Conservation (phyloP, 768 basidiomycete species). For the Galerina sulciceps region DNA sequence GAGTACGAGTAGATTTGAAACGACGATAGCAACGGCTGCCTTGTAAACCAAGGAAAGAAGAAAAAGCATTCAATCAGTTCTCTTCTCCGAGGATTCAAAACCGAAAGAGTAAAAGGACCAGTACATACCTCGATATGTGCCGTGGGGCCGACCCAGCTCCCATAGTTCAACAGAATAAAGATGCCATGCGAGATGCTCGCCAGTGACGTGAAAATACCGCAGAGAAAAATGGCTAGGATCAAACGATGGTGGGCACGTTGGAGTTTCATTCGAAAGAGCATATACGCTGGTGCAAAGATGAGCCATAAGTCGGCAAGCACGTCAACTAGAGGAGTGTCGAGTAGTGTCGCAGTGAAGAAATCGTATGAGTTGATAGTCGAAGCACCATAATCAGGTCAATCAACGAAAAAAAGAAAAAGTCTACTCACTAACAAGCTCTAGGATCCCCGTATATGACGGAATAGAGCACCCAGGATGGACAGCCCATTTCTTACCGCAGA, state of each 20-base stretch:
- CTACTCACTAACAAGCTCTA: conserved; percentile 9
- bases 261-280: background rate
- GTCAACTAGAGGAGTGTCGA: background rate
- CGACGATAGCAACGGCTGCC: too few species aligned
- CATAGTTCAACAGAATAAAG: too few species aligned
- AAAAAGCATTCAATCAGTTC: too few species aligned
- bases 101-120: too few species aligned
- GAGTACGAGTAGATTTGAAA: too few species aligned
- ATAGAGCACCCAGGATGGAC: background rate
- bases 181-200: background rate
- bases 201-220: background rate
- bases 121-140: too few species aligned
- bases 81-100: too few species aligned
- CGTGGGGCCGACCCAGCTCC: too few species aligned
- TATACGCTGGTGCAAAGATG: background rate
- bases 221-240: background rate
- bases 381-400: too few species aligned
- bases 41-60: too few species aligned
- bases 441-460: background rate
- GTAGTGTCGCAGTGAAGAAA: background rate
- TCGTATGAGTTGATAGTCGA: too few species aligned
- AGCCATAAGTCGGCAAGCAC: background rate
- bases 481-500: background rate
- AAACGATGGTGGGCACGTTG: background rate
- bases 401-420: too few species aligned